Evolutionary conservation across 2,329 filamentous ascomycete species (phyloP), one percentile per base, ranked within the genome.

Genomic region (Ascochyta rabiei): DNA sequence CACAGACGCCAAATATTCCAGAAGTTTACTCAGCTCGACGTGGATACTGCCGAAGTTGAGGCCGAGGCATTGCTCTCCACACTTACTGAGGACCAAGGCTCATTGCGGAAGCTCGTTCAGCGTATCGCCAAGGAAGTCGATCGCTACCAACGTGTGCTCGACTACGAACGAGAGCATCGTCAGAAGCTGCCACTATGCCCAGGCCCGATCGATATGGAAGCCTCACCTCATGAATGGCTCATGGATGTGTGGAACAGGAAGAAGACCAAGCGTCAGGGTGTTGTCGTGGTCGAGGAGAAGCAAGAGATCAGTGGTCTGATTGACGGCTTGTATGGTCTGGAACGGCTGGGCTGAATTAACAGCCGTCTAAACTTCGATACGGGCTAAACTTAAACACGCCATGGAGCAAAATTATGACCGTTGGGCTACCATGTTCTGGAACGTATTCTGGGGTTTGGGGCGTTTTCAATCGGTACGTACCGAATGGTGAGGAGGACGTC

Each of bases 1-100:
- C 63, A 61, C 46, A 70, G 61, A 48, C 68, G 69, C 24, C 50
- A 53, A 15, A 48, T 62, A 24, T 70, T 70, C 39, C 50, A 61
- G 46, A 46, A 49, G 2, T 53, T 69, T 18, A 51, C 35, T 43
- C 59, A 48, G 16, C 31, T 61, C 9, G 37, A 52, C 12, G 42
- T 49, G 12, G 21, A 53, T 9, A 28, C 44, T 9, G 63, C 61
- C 2, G 49, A 50, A n/a, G 16, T 30, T 3, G 56, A 60, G 33
- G 57, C 57, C 8, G 42, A 60, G 10, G 41, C 43, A 6, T 37
- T 63, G 6, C 47, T 61, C 13, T 18, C 48, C 8, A 18, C 18
- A 12, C 39, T 55, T 6, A 13, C 34, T 5, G 30, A 55, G 15
- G 18, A 48, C n/a, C 50, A 55, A 18, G 57, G 59, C 26, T 31